phyloP scores from a whole-genome alignment of 495 filamentous ascomycete genomes.

The Aspergillus campestris region DNA sequence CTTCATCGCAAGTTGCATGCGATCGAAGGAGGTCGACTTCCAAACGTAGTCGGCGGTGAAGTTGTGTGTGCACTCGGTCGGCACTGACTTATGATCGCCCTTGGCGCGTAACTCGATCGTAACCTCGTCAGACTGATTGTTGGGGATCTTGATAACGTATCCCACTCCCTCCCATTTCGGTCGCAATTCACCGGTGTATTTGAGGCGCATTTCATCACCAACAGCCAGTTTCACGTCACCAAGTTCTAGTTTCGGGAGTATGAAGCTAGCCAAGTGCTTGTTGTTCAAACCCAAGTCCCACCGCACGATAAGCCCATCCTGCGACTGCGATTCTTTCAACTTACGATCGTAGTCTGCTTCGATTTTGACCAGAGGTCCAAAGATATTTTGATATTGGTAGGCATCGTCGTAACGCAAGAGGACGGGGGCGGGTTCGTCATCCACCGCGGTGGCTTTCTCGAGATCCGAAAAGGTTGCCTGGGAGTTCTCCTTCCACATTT shows the following conservation, averaged over 20 bases:
- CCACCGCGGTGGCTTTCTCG: slow-evolving; percentile 86
- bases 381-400: slow-evolving; percentile 98
- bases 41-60: slow-evolving; percentile 99
- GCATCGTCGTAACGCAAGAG: slow-evolving; percentile 94
- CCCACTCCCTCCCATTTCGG: slow-evolving; percentile 96
- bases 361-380: slow-evolving; percentile 96
- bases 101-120: slow-evolving; percentile 88
- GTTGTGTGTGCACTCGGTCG: slow-evolving; percentile 95
- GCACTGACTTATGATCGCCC: slow-evolving; percentile 86
- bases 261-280: slow-evolving; percentile 94
- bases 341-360: slow-evolving; percentile 99
- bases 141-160: slow-evolving; percentile 98
- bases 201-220: slow-evolving; percentile 95
- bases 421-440: slow-evolving; percentile 92
- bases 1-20: slow-evolving; percentile 99
- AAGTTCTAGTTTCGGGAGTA: slow-evolving; percentile 92
- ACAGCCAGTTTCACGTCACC: slow-evolving; percentile 98
- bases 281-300: slow-evolving; percentile 98
- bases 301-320: slow-evolving; percentile 85
- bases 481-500: slow-evolving; percentile 97
- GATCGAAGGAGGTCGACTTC: slow-evolving; percentile 98
- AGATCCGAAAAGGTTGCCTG: slow-evolving; percentile 84
- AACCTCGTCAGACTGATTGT: slow-evolving; percentile 98
- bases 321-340: slow-evolving; percentile 94
- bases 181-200: slow-evolving; percentile 92